phyloP scores from a whole-genome alignment of 1,284 basidiomycete genomes.

The Rhizopogon parksii region DNA sequence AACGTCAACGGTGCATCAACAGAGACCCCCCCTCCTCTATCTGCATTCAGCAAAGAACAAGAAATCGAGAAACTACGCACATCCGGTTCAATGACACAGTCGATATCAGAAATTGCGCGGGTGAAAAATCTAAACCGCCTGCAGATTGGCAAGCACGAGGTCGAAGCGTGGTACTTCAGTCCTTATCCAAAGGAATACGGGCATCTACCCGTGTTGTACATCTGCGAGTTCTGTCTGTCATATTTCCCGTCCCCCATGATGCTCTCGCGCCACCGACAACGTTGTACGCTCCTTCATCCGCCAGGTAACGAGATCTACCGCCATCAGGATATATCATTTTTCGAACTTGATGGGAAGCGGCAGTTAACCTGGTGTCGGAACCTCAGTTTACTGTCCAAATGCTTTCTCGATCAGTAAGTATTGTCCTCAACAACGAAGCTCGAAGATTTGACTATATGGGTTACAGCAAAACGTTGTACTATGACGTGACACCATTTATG shows the following conservation, averaged over 20 bases:
- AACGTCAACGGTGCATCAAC: conserved; percentile 35
- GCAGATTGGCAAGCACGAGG: conserved; percentile 93
- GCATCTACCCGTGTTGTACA: conserved; percentile 89
- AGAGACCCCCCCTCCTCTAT: conserved; percentile 39
- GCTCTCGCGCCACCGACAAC: conserved; percentile 84
- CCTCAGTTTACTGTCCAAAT: conserved; percentile 93
- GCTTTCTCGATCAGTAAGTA: conserved; percentile 93
- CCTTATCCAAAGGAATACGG: conserved; percentile 98
- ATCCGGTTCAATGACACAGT: conserved; percentile 98
- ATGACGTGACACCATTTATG: conserved; percentile 99
- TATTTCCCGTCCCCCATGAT: conserved; percentile 87
- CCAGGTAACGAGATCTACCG: conserved; percentile 99
- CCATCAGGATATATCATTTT: conserved; percentile 93
- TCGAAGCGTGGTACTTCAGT: conserved; percentile 99
- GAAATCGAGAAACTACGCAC: conserved; percentile 98
- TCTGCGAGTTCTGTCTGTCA: conserved; percentile 97
- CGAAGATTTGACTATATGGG: conserved; percentile 18
- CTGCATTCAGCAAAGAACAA: conserved; percentile 87
- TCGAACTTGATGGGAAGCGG: conserved; percentile 95
- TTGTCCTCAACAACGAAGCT: conserved; percentile 15
- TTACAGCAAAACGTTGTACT: conserved; percentile 92
- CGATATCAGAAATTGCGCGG: conserved; percentile 92
- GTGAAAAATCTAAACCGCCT: conserved; percentile 98
- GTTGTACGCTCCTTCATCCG: conserved; percentile 92
- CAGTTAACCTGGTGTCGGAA: conserved; percentile 98